Percentiles rank a stretch among this genome's conserved stretches.
phyloP scores from a whole-genome alignment of 2,329 filamentous ascomycete species.

The Westerdykella sp. region DNA sequence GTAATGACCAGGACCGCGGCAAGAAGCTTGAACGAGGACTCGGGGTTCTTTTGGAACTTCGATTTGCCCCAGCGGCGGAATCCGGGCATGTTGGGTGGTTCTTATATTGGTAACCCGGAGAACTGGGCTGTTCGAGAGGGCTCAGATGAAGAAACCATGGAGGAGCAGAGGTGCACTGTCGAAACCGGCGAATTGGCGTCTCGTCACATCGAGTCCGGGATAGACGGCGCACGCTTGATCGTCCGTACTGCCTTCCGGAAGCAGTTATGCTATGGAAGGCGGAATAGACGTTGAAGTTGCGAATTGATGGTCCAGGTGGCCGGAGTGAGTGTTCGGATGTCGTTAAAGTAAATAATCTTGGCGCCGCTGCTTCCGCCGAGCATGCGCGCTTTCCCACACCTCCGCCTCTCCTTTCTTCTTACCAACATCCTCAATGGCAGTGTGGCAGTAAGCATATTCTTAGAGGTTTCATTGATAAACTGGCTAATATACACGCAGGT shows the following conservation, averaged over 20 bases:
- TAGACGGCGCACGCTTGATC: too few relatives aligned
- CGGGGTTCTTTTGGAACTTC: conserved; percentile 36
- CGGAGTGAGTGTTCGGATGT: too few relatives aligned
- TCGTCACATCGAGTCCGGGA: too few relatives aligned
- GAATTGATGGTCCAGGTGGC: neutral
- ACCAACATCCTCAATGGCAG: conserved; percentile 19
- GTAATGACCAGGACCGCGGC: conserved; percentile 36
- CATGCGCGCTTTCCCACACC: conserved; percentile 1
- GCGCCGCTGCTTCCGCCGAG: conserved; percentile 3
- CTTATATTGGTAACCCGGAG: too few relatives aligned
- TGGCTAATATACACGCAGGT: conserved; percentile 17
- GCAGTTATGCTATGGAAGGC: neutral
- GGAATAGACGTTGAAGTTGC: neutral
- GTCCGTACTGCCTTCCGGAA: neutral
- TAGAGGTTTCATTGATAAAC: neutral
- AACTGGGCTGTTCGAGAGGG: too few relatives aligned
- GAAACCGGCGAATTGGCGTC: too few relatives aligned
- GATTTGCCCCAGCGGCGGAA: conserved; percentile 35
- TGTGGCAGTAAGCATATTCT: conserved; percentile 31
- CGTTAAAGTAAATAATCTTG: conserved; percentile 1
- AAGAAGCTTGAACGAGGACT: conserved; percentile 39
- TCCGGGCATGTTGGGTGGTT: conserved; percentile 22
- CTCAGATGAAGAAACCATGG: too few relatives aligned
- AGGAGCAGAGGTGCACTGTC: too few relatives aligned
- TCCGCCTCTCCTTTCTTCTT: conserved; percentile 3